phyloP scores from a whole-genome alignment of 1,139 yeast species.

The Debaryomyces nepalensis region DNA sequence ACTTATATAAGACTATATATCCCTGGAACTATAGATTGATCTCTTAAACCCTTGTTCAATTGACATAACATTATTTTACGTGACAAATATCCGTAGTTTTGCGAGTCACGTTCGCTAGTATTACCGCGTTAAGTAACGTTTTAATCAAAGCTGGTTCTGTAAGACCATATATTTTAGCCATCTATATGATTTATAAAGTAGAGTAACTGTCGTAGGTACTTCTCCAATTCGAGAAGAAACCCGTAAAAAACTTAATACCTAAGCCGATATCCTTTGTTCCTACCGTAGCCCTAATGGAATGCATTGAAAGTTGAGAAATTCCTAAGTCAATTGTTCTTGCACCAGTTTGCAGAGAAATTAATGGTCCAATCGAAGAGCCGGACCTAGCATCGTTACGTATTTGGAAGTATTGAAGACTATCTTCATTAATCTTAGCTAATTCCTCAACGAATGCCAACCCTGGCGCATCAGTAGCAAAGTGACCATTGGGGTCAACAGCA shows the following conservation, averaged over 20 bases:
- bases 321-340: slow-evolving; percentile 80
- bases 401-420: slow-evolving; percentile 69
- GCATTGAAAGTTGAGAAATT: slow-evolving; percentile 80
- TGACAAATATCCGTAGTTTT: slow-evolving; percentile 11
- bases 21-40: slow-evolving; percentile 10
- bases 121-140: slow-evolving; percentile 7
- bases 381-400: slow-evolving; percentile 73
- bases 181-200: slow-evolving; percentile 9
- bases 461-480: slow-evolving; percentile 79
- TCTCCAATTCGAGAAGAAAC: slow-evolving; percentile 67
- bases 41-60: background rate
- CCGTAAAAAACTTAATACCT: slow-evolving; percentile 66
- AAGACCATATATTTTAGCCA: background rate
- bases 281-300: slow-evolving; percentile 75
- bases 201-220: slow-evolving; percentile 28
- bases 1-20: slow-evolving; percentile 5
- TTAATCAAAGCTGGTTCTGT: background rate
- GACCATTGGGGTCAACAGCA: slow-evolving; percentile 75
- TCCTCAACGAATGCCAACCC: slow-evolving; percentile 70
- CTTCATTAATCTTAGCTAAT: slow-evolving; percentile 63
- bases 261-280: slow-evolving; percentile 73
- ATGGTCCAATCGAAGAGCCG: slow-evolving; percentile 84
- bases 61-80: slow-evolving; percentile 5
- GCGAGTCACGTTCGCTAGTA: slow-evolving; percentile 10
- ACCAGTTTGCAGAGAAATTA: slow-evolving; percentile 66